phyloP scores from a whole-genome alignment of 306 rosid species.

The Cucumis hystrix region DNA sequence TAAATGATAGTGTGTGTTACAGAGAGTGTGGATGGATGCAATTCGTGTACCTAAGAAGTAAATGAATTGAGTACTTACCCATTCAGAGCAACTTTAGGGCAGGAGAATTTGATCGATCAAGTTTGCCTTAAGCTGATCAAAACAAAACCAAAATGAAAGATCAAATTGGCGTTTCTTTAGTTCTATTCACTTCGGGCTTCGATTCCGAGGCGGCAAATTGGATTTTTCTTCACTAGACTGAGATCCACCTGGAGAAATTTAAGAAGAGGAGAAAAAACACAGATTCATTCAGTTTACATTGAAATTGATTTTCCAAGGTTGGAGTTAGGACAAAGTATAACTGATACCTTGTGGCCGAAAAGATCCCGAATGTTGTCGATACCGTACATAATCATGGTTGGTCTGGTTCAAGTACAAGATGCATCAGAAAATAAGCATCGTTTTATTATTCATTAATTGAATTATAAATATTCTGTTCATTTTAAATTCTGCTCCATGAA shows the following conservation, averaged over 20 bases:
- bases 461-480: neutral
- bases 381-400: slow-evolving; percentile 88
- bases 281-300: neutral
- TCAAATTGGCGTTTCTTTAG: neutral
- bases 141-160: neutral
- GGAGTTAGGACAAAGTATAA: neutral
- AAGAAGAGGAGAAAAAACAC: neutral
- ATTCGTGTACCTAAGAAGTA: neutral
- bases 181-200: neutral
- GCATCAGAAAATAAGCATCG: neutral
- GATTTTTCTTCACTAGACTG: slow-evolving; percentile 71
- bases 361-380: slow-evolving; percentile 90
- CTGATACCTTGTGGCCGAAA: slow-evolving; percentile 74
- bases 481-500: neutral
- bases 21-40: neutral
- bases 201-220: slow-evolving; percentile 67
- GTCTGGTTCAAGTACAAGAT: slow-evolving; percentile 35
- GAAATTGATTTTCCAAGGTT: neutral
- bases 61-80: neutral
- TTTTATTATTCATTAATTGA: neutral
- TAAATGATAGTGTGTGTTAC: neutral
- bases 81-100: neutral
- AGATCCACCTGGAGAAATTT: slow-evolving; percentile 59
- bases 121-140: neutral
- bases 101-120: neutral